Conservation (phyloP, 148 eudicot genomes). For the Cornus controversa region DNA sequence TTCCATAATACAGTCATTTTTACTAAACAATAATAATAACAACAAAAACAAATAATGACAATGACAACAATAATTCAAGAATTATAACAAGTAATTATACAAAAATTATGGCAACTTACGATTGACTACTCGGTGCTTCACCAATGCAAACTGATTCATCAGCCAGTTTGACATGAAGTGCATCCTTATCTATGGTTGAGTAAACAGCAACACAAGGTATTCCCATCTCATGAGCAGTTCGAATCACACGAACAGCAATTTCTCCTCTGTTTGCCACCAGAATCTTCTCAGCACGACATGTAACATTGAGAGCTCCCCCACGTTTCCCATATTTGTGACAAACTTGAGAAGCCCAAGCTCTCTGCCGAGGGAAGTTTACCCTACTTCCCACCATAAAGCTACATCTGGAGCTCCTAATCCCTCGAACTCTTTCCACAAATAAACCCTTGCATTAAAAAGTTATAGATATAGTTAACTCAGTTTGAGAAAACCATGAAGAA, state of each 20-base stretch:
- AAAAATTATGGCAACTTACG: conserved; percentile 52
- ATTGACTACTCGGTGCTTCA: conserved; percentile 97
- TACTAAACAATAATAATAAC: neutral
- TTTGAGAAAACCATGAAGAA: neutral
- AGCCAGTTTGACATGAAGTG: conserved; percentile 93
- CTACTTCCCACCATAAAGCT: conserved; percentile 53
- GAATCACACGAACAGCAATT: conserved; percentile 94
- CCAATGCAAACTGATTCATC: conserved; percentile 98
- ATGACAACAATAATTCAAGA: neutral
- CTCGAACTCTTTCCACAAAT: conserved; percentile 50
- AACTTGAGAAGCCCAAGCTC: conserved; percentile 39
- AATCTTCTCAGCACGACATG: conserved; percentile 71
- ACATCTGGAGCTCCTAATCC: conserved; percentile 52
- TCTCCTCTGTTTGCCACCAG: conserved; percentile 97
- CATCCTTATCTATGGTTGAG: conserved; percentile 96
- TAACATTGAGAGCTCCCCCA: conserved; percentile 76
- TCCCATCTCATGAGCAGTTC: conserved; percentile 99
- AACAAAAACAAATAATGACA: neutral
- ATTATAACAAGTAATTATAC: neutral
- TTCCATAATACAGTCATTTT: too few relatives aligned
- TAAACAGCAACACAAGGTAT: conserved; percentile 98
- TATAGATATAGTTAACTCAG: neutral
- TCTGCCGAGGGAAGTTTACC: conserved; percentile 61
- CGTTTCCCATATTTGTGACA: conserved; percentile 43
- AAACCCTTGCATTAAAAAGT: conserved; percentile 47